Conservation (phyloP, 2,329 filamentous ascomycete species). For the Metarhizium guizhouense region DNA sequence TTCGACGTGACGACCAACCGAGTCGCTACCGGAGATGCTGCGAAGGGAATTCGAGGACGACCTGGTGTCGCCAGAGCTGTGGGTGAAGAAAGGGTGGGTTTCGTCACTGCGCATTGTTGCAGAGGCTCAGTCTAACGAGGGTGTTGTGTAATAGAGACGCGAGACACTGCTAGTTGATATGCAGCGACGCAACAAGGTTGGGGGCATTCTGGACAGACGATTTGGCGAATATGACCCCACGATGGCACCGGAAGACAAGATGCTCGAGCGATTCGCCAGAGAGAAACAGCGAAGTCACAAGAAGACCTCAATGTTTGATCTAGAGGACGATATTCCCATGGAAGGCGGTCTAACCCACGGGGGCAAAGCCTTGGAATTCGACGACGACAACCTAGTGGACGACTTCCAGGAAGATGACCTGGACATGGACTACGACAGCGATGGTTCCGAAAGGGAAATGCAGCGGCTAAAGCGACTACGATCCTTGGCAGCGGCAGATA, state of each 20-base stretch:
- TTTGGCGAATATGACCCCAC: conserved; percentile 93
- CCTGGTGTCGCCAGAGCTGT: conserved; percentile 78
- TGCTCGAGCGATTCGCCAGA: conserved; percentile 79
- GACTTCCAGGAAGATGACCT: conserved; percentile 77
- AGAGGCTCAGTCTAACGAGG: conserved; percentile 6
- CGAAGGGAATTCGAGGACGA: conserved; percentile 57
- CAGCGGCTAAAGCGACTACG: conserved; percentile 50
- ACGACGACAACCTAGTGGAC: conserved; percentile 45
- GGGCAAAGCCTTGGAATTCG: conserved; percentile 64
- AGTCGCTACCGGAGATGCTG: conserved; percentile 39
- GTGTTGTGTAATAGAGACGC: conserved; percentile 44
- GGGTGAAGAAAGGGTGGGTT: conserved; percentile 70
- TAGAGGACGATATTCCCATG: conserved; percentile 62
- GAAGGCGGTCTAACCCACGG: conserved; percentile 66
- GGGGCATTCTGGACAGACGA: conserved; percentile 83
- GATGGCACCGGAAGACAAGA: conserved; percentile 89
- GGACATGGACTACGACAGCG: conserved; percentile 48
- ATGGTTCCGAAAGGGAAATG: conserved; percentile 43
- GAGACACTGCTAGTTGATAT: conserved; percentile 84
- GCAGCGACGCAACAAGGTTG: conserved; percentile 81
- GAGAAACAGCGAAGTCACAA: conserved; percentile 77
- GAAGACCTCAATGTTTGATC: conserved; percentile 74
- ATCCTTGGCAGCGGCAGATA: conserved; percentile 31
- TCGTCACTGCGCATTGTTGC: neutral
- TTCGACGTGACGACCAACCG: conserved; percentile 72